Base-by-base conservation (phyloP, 768 basidiomycete genomes). In the Tricholoma matsutake region DNA sequence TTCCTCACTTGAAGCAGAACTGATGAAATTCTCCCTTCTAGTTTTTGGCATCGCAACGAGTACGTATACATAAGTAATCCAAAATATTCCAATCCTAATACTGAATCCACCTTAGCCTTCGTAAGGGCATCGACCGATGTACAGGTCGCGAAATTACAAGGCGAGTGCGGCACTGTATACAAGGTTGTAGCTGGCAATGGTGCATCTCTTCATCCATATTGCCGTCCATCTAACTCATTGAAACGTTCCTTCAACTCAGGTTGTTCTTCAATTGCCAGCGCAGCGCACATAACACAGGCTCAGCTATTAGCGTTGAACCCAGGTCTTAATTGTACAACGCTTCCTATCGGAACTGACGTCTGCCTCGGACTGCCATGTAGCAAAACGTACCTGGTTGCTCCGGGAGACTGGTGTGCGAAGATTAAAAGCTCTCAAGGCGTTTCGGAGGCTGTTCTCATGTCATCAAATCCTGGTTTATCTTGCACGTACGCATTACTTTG, bases 251-350 rank as follows among this genome's bases (percentile, higher is more conserved):
- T 43, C 14, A 45, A 20, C 10, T 45, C 10, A 45, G 60, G 55
- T 32, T 56, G 60, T 22, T 56, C 31, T 47, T 31, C 60, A 22
- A 61, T 61, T 37, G 54, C 60, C 9, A 55, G 20, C 34, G 47
- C 43, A 7, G 54, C 55, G 20, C 41, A 35, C 28, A 56, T 61
- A n/a, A 61, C 60, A 6, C 54, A 51, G 32, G 37, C 31, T 16
- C 60, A 61, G 29, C 60, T 61, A 28, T 13, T 28, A 16, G 60
- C 54, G 6, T 31, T 61, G 31, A 61, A 61, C 51, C 60, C 60
- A 16, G 8, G 18, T 11, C 60, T 61, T 8, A 52, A 61, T 52
- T 61, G 60, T 34, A 51, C 31, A n/a, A 49, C 31, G n/a, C 55
- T 61, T 28, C 11, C 43, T 5, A 22, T 37, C 4, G 60, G 60